Evolutionary conservation across 106 monocot species (phyloP).

Genomic region (Phalaenopsis equestris): DNA sequence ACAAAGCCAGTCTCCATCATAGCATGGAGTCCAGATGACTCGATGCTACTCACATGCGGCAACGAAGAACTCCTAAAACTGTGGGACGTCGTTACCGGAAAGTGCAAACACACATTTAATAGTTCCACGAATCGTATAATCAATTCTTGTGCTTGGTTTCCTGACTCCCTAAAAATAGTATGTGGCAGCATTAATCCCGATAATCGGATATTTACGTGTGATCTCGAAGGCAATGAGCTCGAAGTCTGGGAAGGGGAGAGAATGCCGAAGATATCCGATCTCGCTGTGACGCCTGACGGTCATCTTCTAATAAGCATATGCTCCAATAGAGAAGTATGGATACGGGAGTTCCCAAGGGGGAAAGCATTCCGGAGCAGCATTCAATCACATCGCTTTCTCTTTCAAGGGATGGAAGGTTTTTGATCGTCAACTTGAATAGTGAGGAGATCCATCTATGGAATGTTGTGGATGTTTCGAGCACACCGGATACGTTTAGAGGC

Average conservation of each 20-base stretch:
- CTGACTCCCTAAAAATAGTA: slow-evolving; percentile 52
- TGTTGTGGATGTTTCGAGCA: slow-evolving; percentile 9
- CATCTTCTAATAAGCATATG: slow-evolving; percentile 41
- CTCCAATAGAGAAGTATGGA: slow-evolving; percentile 47
- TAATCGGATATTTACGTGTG: slow-evolving; percentile 52
- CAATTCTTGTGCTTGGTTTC: slow-evolving; percentile 77
- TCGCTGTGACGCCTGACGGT: slow-evolving; percentile 64
- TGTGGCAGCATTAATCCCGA: slow-evolving; percentile 55
- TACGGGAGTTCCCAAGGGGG: slow-evolving; percentile 42
- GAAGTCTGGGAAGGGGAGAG: slow-evolving; percentile 70
- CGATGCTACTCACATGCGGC: slow-evolving; percentile 64
- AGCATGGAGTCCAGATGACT: slow-evolving; percentile 79
- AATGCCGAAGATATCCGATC: slow-evolving; percentile 58
- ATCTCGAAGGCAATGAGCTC: slow-evolving; percentile 51
- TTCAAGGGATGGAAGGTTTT: slow-evolving; percentile 49
- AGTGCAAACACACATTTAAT: slow-evolving; percentile 31
- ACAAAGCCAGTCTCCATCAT: slow-evolving; percentile 52
- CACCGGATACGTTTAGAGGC: slow-evolving; percentile 40
- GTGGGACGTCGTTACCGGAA: slow-evolving; percentile 53
- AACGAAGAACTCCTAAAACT: slow-evolving; percentile 51
- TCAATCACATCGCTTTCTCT: slow-evolving; percentile 58
- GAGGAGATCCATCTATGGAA: slow-evolving; percentile 74
- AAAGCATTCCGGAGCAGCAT: slow-evolving; percentile 46
- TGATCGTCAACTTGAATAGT: slow-evolving; percentile 76
- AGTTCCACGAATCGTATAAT: slow-evolving; percentile 18